Percentiles rank a stretch among this genome's conserved stretches.
phyloP scores from a whole-genome alignment of 2,329 filamentous ascomycete genomes.

The Microdochium paspali region DNA sequence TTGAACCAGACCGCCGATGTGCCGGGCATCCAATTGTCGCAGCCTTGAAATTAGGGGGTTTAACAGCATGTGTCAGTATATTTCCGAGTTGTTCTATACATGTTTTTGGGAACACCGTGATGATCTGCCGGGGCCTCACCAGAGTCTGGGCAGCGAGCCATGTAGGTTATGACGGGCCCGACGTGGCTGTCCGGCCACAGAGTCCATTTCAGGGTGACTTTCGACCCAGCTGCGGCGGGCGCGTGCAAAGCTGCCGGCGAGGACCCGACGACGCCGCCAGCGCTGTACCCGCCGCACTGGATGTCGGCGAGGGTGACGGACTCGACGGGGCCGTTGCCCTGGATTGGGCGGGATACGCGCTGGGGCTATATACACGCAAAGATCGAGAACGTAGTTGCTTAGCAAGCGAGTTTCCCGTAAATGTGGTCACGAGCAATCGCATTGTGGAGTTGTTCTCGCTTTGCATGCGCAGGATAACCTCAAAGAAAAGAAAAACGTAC shows the following conservation, averaged over 20 bases:
- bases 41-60: no score
- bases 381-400: neutral
- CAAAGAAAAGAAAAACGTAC: neutral
- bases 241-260: slow-evolving; percentile 44
- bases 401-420: neutral
- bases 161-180: slow-evolving; percentile 48
- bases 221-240: slow-evolving; percentile 39
- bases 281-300: slow-evolving; percentile 45
- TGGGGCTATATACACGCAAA: slow-evolving; percentile 25
- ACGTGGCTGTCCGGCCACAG: slow-evolving; percentile 38
- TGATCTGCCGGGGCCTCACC: slow-evolving; percentile 19
- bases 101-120: no score
- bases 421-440: no score
- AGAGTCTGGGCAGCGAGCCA: slow-evolving; percentile 45
- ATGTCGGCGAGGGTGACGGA: slow-evolving; percentile 42
- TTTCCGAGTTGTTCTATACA: no score
- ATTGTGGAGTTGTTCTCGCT: no score
- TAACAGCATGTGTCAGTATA: no score
- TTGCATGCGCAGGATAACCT: neutral
- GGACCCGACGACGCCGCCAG: slow-evolving; percentile 35
- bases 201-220: slow-evolving; percentile 46
- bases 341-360: slow-evolving; percentile 46
- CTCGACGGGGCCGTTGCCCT: slow-evolving; percentile 48
- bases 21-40: slow-evolving; percentile 11
- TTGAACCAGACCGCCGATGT: neutral